Evolutionary conservation across 2,329 filamentous ascomycete species (phyloP), one percentile per base, ranked within the genome.

Genomic region (Xylaria sp.): DNA sequence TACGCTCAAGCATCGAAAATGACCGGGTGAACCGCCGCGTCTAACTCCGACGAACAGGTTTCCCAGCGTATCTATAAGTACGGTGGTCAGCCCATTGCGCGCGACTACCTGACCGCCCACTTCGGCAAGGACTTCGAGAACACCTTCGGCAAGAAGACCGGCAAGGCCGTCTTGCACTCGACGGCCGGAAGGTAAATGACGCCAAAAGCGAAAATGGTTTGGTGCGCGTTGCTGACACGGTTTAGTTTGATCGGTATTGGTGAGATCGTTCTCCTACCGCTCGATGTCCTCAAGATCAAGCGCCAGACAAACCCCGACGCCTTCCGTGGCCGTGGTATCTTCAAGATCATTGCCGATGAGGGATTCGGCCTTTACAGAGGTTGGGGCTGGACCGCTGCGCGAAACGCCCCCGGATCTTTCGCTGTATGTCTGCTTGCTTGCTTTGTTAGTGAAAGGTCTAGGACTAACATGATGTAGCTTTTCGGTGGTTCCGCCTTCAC

Each of bases 211-310:
- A 11, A 42, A 30, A 34, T 10, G 10, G 23, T 30, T 23, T 51
- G 3, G 10, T n/a, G 16, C 13, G 57, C 60, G 11, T 63, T 55
- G 39, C 50, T 66, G 92, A 90, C 35, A 65, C 56, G 23, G 1
- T 16, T 16, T 64, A 93, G 90, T 78, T 73, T 99, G 71, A 95
- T 99, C 72, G 94, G 94, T 70, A 96, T 99, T 70, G 94, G 94
- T 72, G 94, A 99, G 80, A 96, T 99, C 66, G 85, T 99, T 60
- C 85, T 99, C 35, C 84, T 99, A 47, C 94, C 94, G 48, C 85
- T 99, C 62, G 94, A 99, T 70, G 93, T 99, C 46, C 84, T 99
- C 65, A 99, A 99, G 85, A 99, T 99, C 80, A 99, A 99, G 85
- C 88, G 94, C 71, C 94, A 99, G 80, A 99, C 94, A 67, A 99